Percentiles rank a stretch among this genome's conserved stretches.
Evolutionary conservation across 116 monocot species (phyloP).

Genomic region (Thalassia testudinum): DNA sequence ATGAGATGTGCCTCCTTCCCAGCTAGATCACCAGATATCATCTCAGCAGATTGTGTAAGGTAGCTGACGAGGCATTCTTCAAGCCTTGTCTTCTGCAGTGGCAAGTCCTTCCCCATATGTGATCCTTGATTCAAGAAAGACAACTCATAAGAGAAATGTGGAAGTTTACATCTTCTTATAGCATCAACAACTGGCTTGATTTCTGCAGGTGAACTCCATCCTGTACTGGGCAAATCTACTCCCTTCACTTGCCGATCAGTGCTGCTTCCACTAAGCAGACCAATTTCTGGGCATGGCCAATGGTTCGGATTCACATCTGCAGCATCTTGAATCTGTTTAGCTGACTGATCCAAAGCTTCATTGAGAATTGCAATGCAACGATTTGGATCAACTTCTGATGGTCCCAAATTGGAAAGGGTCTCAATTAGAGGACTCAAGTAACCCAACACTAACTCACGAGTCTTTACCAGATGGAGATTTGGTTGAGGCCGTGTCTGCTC

Average conservation of each 20-base stretch:
- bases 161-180: constrained; percentile 49
- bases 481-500: constrained; percentile 44
- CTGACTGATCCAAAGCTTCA: constrained; percentile 39
- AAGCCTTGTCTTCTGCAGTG: constrained; percentile 36
- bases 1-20: constrained; percentile 38
- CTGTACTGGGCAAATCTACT: constrained; percentile 31
- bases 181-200: constrained; percentile 26
- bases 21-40: constrained; percentile 30
- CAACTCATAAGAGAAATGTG: constrained; percentile 20
- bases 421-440: constrained; percentile 25
- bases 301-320: constrained; percentile 33
- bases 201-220: constrained; percentile 38
- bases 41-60: constrained; percentile 17
- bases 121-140: constrained; percentile 43
- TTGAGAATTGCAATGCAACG: constrained; percentile 55
- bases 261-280: constrained; percentile 24
- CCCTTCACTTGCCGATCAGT: constrained; percentile 18
- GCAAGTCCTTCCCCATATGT: constrained; percentile 12
- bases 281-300: constrained; percentile 81
- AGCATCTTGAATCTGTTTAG: constrained; percentile 31
- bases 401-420: constrained; percentile 13
- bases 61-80: constrained; percentile 37
- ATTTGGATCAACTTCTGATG: constrained; percentile 27
- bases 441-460: constrained; percentile 33
- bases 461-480: constrained; percentile 24